Evolutionary conservation across 176 grass and related monocot species (phyloP).

Genomic region (Melocanna baccifera): DNA sequence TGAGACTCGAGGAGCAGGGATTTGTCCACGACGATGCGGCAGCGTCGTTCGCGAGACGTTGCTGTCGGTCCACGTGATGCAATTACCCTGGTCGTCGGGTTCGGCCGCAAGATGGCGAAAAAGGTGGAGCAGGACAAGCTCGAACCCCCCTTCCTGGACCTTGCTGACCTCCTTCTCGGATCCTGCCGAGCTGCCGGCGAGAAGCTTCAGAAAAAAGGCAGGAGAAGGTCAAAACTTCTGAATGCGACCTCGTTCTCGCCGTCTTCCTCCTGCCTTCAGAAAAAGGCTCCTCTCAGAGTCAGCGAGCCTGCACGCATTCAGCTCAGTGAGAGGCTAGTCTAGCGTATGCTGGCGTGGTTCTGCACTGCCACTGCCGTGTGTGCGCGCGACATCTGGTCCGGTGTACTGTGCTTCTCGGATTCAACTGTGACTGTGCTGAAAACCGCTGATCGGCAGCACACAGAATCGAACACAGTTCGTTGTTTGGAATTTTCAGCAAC

Average conservation of each 20-base stretch:
- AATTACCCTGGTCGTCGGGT: background rate
- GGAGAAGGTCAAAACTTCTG: background rate
- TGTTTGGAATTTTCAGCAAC: constrained; percentile 11
- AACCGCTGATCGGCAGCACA: background rate
- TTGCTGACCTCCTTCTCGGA: constrained; percentile 37
- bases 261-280: background rate
- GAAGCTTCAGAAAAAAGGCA: constrained; percentile 35
- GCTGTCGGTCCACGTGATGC: background rate
- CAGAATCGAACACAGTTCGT: background rate
- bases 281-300: background rate
- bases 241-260: constrained; percentile 1
- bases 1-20: background rate
- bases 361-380: background rate
- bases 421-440: background rate
- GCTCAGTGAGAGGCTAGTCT: background rate
- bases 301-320: background rate
- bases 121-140: background rate
- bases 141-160: constrained; percentile 17
- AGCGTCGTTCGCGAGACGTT: background rate
- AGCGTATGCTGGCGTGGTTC: background rate
- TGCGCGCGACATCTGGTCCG: no score
- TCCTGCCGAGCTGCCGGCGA: constrained; percentile 22
- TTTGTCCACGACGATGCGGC: constrained; percentile 9
- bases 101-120: background rate
- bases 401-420: background rate